Evolutionary conservation across 371 early-diverging fungal genomes (phyloP), one percentile per base, ranked within the genome.

Genomic region (Batkoa obscura): DNA sequence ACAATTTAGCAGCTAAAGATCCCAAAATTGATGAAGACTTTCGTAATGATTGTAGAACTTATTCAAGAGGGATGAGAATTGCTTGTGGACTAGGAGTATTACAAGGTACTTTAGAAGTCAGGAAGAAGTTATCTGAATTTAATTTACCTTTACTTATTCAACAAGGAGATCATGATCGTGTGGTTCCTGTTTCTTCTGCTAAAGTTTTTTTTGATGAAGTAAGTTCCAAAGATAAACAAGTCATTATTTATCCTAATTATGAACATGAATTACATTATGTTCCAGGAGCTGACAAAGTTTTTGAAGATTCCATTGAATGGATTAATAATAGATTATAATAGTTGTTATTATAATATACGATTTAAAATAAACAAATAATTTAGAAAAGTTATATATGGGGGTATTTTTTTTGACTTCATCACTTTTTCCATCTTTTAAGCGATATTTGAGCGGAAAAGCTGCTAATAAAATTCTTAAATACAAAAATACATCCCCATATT

Each of bases 81-180:
- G 12, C 38, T 2, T 38, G 39, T 8, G 53, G 53, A 10, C 35
- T 53, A 9, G 31, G 10, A 9, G 15, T 53, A 10, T 8, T 15
- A 13, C 10, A 35, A 8, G 38, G 39, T 31, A 15, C 4, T 13
- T 15, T 15, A 3, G n/a, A 6, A 4, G 9, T 53, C n/a, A 53
- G n/a, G 39, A 15, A 35, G 2, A 37, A 35, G 3, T 31, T 53
- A 38, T 6, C 6, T 12, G 39, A 53, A 15, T 5, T 53, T 10
- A 13, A 5, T 38, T 2, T 37, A 9, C 53, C 53, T 15, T 4
- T 53, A 4, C 15, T 53, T 2, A n/a, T 53, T 6, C 38, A 17
- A 3, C 53, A 53, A 35, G 53, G 53, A 15, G 53, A 53, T 53
- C 12, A 34, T 8, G 53, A 53, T 53, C 36, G 53, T n/a, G 31